Evolutionary conservation across 192 early-diverging fungal genomes (phyloP), one percentile per base, ranked within the genome.

Genomic region (Haplosporangium gracile): DNA sequence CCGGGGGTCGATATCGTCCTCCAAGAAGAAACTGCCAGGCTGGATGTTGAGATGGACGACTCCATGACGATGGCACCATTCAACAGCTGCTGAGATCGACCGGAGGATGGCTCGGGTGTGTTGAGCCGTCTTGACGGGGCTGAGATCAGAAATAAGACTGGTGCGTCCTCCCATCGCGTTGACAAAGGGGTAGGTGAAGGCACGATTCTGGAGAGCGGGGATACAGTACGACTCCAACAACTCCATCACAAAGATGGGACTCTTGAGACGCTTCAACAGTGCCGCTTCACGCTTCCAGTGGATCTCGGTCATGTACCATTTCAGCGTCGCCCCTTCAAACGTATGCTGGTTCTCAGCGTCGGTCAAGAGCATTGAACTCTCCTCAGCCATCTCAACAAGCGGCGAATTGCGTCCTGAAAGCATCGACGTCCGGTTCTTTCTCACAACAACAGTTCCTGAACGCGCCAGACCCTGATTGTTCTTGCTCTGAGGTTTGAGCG

Each of bases 221-320:
- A 86, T 86, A 39, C 75, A 77, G 36, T 81, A 86, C 13, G 84
- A 86, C 45, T 86, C 84, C 11, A 86, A 53, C 2, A 86, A 43
- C 53, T 86, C 84, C 68, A 86, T 77, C 36, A 86, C 84, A 70
- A 86, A 86, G 60, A 86, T 86, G 34, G 84, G 84, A 29, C 79
- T 81, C 65, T 86, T 86, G 10, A 86, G 39, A 26, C 81, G 84
- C 65, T 86, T 86, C 47, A 86, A 29, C 75, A 86, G 45, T 0
- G 84, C 84, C 2, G 84, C 84, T 53, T 86, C 84, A 5, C 84
- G 84, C 53, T 86, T 86, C 84, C 84, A 86, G 47, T 86, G 84
- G 24, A 86, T 38, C 47, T 86, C 84, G 29, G 84, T 86, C 78
- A 81, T 77, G 68, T 86, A 86, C 84, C 84, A 86, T 32, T 86